A percentile compares a stretch with the other conserved stretches of the same genome.
phyloP scores from a whole-genome alignment of 192 early-diverging fungal genomes.

The Umbelopsis ramanniana region DNA sequence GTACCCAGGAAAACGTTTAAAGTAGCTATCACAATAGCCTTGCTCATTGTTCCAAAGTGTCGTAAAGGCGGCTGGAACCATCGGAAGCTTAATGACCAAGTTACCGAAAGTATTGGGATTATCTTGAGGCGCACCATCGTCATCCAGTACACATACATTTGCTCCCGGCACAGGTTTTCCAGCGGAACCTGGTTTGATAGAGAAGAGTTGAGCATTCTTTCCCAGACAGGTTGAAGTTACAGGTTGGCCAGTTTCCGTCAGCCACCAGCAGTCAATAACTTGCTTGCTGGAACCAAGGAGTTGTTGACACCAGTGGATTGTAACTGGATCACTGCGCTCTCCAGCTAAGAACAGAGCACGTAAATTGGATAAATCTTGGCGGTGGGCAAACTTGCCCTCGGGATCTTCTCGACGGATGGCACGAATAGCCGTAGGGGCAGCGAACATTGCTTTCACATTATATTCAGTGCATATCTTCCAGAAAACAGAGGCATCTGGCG shows the following conservation, averaged over 20 bases:
- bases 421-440: slow-evolving; percentile 87
- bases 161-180: slow-evolving; percentile 81
- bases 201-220: slow-evolving; percentile 36
- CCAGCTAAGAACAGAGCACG: slow-evolving; percentile 77
- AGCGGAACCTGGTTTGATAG: slow-evolving; percentile 69
- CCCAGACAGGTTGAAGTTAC: slow-evolving; percentile 76
- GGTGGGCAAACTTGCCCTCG: slow-evolving; percentile 53
- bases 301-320: slow-evolving; percentile 58
- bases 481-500: slow-evolving; percentile 79
- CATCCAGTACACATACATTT: slow-evolving; percentile 65
- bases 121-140: slow-evolving; percentile 45
- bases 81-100: slow-evolving; percentile 77
- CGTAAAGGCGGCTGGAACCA: slow-evolving; percentile 79
- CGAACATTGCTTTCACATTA: slow-evolving; percentile 73
- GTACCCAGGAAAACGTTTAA: slow-evolving; percentile 78
- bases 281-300: slow-evolving; percentile 50
- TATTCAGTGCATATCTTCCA: slow-evolving; percentile 83
- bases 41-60: slow-evolving; percentile 80
- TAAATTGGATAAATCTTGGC: slow-evolving; percentile 67
- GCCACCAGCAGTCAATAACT: slow-evolving; percentile 90
- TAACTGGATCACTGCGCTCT: slow-evolving; percentile 83
- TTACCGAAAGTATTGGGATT: slow-evolving; percentile 71
- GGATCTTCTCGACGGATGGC: slow-evolving; percentile 83
- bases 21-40: slow-evolving; percentile 75
- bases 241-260: slow-evolving; percentile 84